Conservation (phyloP, 495 filamentous ascomycete species). For the Xylaria flabelliformis region DNA sequence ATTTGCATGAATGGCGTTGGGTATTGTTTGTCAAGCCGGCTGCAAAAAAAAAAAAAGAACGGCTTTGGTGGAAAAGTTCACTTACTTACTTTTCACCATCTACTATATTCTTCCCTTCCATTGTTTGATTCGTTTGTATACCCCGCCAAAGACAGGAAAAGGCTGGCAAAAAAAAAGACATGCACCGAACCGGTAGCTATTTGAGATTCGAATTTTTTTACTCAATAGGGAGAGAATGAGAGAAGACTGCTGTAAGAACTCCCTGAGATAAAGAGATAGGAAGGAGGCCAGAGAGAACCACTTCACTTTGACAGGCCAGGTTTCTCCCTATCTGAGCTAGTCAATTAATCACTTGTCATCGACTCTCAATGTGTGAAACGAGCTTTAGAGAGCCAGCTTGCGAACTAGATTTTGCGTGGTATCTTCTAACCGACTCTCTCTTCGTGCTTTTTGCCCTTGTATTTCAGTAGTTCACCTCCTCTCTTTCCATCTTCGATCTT, state of each 20-base stretch:
- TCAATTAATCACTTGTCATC: neutral
- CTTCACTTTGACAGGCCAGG: neutral
- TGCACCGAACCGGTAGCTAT: neutral
- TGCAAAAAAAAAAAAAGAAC: neutral
- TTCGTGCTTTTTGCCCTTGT: no score
- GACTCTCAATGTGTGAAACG: neutral
- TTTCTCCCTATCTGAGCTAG: neutral
- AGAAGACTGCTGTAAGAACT: neutral
- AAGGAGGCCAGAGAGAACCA: neutral
- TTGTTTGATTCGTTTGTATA: slow-evolving; percentile 24
- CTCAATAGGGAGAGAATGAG: neutral
- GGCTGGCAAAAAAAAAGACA: slow-evolving; percentile 6
- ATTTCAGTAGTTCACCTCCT: no score
- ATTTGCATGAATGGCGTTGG: slow-evolving; percentile 30
- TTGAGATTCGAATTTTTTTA: neutral
- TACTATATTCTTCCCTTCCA: neutral
- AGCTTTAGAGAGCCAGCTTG: neutral
- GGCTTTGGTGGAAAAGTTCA: neutral
- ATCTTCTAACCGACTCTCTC: neutral
- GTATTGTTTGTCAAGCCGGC: slow-evolving; percentile 19
- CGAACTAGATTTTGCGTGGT: neutral
- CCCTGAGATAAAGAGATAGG: neutral
- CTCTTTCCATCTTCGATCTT: neutral
- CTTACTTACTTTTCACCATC: neutral
- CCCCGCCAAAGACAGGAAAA: slow-evolving; percentile 16